Evolutionary conservation across 768 basidiomycete genomes (phyloP).

Genomic region (Termitomyces sp.): DNA sequence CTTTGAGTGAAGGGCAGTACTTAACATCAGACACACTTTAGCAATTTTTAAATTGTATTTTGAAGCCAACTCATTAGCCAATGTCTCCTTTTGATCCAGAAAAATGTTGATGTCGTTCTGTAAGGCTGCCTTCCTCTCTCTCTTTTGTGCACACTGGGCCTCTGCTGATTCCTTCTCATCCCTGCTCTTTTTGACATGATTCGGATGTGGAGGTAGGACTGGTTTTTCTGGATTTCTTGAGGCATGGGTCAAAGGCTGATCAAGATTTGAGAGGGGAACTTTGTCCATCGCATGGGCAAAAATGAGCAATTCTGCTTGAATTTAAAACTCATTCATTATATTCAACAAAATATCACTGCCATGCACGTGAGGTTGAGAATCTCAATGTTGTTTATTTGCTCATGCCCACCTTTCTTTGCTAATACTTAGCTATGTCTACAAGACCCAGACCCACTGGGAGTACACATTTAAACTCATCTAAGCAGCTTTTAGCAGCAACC

Average conservation of each 20-base stretch:
- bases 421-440: too few species aligned
- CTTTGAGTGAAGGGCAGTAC: background rate
- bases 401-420: too few species aligned
- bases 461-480: too few species aligned
- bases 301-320: too few species aligned
- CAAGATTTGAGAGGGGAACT: background rate
- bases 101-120: background rate
- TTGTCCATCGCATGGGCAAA: background rate
- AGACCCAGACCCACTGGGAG: too few species aligned
- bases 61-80: background rate
- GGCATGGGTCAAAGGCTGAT: background rate
- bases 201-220: background rate
- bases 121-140: background rate
- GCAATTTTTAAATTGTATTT: background rate
- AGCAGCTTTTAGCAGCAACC: too few species aligned
- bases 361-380: too few species aligned
- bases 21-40: background rate
- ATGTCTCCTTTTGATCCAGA: background rate
- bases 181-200: background rate
- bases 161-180: background rate
- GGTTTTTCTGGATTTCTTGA: background rate
- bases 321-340: too few species aligned
- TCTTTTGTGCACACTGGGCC: background rate
- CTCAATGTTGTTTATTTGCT: too few species aligned
- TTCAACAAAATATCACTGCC: too few species aligned